Base-by-base conservation (phyloP, 805 yeast genomes). In the Candida argentea region DNA sequence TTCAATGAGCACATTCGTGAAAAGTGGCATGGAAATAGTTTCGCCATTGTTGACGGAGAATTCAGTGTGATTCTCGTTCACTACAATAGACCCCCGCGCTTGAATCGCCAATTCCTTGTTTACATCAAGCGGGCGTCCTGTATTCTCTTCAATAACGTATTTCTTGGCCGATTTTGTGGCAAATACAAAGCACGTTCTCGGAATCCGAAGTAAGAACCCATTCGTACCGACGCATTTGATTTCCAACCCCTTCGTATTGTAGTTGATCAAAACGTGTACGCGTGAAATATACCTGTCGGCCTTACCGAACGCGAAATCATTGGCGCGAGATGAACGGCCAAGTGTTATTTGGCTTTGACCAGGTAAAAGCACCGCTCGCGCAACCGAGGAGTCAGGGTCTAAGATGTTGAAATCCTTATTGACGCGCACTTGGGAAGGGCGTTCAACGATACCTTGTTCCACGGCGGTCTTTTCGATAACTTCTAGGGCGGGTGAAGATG, bases 141-240 rank as follows among this genome's bases (percentile, higher is more conserved):
- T 34, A 25, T 39, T 39, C 21, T 52, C 53, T 36, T 39, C 28
- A 15, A 33, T 32, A 22, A 40, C 18, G 30, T 40, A 55, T 20
- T 46, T 39, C 8, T 37, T 32, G 6, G 39, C 29, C 3, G 39
- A 31, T 22, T 41, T 42, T 10, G 50, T 40, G 4, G 46, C 43
- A 29, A 35, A 42, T 11, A 61, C 60, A 10, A 43, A 40, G 30
- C 66, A 61, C 11, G 55, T 42, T 30, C 49, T 53, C 1, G 94
- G 91, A 22, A 84, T 67, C 4, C 69, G 61, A 12, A 86, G 68
- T 6, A 70, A 65, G 28, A 82, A 56, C 7, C 96, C 95, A 50
- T 89, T 89, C 55, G 75, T 70, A 3, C 97, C 96, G 30, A 73
- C 50, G 51, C 96, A 89, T 25, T 68, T 68, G 28, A 89, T 48